phyloP scores from a whole-genome alignment of 768 basidiomycete species.

The Brasilioporus rufonigricans region DNA sequence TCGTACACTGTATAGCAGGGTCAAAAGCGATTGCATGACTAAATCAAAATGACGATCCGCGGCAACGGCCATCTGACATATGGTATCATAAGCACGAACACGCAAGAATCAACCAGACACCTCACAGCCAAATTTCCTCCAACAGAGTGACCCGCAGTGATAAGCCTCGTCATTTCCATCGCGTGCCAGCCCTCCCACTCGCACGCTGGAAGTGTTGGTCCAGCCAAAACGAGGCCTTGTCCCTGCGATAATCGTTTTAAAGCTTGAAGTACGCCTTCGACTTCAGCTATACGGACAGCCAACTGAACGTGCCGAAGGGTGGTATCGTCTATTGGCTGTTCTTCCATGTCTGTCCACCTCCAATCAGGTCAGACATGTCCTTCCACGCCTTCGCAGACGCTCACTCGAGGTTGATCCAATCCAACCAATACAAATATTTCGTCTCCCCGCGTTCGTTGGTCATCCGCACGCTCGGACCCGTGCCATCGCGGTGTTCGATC shows the following conservation, averaged over 20 bases:
- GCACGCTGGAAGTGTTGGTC: not conserved
- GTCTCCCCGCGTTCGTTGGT: conserved; percentile 20
- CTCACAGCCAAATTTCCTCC: conserved; percentile 31
- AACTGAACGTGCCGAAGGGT: conserved; percentile 31
- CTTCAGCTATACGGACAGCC: conserved; percentile 40
- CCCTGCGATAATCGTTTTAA: conserved; percentile 1
- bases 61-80: too few relatives aligned
- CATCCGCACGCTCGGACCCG: conserved; percentile 35
- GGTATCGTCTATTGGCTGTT: conserved; percentile 33
- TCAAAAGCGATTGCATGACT: conserved; percentile 29
- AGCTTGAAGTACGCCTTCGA: conserved; percentile 31
- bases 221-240: not conserved
- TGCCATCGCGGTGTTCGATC: conserved; percentile 48
- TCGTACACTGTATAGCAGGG: conserved; percentile 25
- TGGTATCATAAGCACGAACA: too few relatives aligned
- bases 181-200: conserved; percentile 21
- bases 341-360: conserved; percentile 32
- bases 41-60: conserved; percentile 21
- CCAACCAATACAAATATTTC: conserved; percentile 32
- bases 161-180: conserved; percentile 19
- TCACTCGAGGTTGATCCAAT: conserved; percentile 31
- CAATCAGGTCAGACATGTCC: not conserved
- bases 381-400: not conserved
- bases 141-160: conserved; percentile 34
- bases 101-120: not conserved